Base-by-base conservation (phyloP, 352 stramenopile species). In the Blastocystis sp. region DNA sequence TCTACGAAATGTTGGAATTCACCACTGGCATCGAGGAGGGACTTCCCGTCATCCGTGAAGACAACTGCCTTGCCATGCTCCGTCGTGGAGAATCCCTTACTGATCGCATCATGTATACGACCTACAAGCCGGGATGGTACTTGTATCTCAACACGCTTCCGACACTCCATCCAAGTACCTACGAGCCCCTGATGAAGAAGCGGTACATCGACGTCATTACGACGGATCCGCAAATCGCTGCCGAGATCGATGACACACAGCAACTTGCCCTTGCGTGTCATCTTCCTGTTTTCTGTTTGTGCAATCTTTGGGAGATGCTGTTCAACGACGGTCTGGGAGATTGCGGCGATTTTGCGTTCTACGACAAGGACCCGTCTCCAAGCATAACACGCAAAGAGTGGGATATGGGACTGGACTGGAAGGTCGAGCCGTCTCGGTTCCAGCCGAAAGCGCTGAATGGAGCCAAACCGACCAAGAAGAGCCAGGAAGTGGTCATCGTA, bases 101-200 rank as follows among this genome's bases (percentile, higher is more conserved):
- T 4, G 67, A 78, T 40, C 29, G 42, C 32, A 59, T 78, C n/a
- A 16, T 78, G 8, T 78, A 59, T 40, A 78, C 67, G 4, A 61
- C 67, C 21, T 78, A 78, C 27, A 78, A 61, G 36, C 29, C n/a
- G 18, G 36, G 57, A 36, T 42, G 24, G 3, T 78, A 78, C 32
- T 56, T 11, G 4, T 78, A 57, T 38, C 18, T 78, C 27, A 38
- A 21, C 36, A 21, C 18, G 3, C 36, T 29, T 11, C 29, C 67
- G 1, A 24, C 21, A 6, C 27, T 44, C 27, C 46, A n/a, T 34
- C 67, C 67, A 21, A n/a, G 11, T 21, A 57, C 67, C 32, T 18
- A 18, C 18, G 36, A 32, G 21, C 8, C n/a, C 16, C 18, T n/a
- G 27, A 46, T 11, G 27, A 24, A 21, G n/a, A 46, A 11, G 4